Evolutionary conservation across 1,139 yeast genomes (phyloP).

Genomic region (Zygosaccharomyces sapae): DNA sequence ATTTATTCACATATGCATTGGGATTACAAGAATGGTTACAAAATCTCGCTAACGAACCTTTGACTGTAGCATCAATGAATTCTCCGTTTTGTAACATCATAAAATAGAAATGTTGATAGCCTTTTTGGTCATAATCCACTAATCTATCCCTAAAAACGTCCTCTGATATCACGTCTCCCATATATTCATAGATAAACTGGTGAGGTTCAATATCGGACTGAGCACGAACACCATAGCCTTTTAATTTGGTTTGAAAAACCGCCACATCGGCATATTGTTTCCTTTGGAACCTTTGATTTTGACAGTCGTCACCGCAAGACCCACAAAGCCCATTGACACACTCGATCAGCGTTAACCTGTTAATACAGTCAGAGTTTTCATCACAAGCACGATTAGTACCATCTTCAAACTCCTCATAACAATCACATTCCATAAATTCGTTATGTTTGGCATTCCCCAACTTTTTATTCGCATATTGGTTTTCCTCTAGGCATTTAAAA

Average conservation of each 20-base stretch:
- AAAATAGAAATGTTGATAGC: conserved; percentile 83
- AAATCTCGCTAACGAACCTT: conserved; percentile 84
- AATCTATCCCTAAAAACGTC: conserved; percentile 65
- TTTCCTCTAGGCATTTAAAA: conserved; percentile 53
- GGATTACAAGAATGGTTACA: conserved; percentile 95
- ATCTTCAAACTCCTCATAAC: conserved; percentile 41
- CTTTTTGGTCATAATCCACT: conserved; percentile 63
- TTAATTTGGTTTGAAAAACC: conserved; percentile 72
- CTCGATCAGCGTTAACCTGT: conserved; percentile 86
- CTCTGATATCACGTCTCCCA: conserved; percentile 90
- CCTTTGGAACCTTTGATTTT: conserved; percentile 81
- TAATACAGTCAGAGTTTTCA: conserved; percentile 84
- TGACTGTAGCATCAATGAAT: conserved; percentile 88
- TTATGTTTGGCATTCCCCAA: conserved; percentile 68
- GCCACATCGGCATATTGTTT: conserved; percentile 67
- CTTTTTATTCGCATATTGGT: conserved; percentile 55
- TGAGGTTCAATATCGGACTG: conserved; percentile 53
- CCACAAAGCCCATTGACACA: conserved; percentile 69
- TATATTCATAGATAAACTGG: conserved; percentile 80
- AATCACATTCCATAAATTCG: conserved; percentile 85
- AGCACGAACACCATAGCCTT: conserved; percentile 89
- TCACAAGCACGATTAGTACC: conserved; percentile 69
- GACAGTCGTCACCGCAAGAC: conserved; percentile 73
- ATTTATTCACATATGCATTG: conserved; percentile 90
- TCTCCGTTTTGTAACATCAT: conserved; percentile 96